These are phyloP conservation scores for Phytophthora europaea DNA, from an alignment of 352 stramenopile species.

Conservation along the genomic window DNA sequence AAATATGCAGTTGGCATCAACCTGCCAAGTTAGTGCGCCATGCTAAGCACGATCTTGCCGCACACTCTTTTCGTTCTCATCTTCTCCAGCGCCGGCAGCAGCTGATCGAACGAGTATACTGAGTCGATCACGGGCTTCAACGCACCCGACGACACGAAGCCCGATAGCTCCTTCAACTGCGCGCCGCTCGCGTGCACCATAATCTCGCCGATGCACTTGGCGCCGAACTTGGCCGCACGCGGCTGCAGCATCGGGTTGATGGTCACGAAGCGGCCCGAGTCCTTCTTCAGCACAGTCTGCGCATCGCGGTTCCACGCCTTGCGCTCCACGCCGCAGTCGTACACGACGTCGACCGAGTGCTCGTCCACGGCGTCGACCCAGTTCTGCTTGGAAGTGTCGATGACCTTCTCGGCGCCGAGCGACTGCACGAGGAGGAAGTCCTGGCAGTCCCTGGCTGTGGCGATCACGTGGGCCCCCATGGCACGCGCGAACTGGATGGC, in stretches of 20 bases:
- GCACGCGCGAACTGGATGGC: conserved; percentile 74
- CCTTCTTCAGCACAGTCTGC: conserved; percentile 44
- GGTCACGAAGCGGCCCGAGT: conserved; percentile 38
- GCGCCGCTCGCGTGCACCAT: conserved; percentile 32
- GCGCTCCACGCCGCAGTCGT: conserved; percentile 49
- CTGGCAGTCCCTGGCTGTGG: conserved; percentile 66
- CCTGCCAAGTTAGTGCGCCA: not conserved
- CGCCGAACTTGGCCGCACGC: conserved; percentile 49
- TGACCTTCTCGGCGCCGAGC: conserved; percentile 55
- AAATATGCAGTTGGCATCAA: not conserved
- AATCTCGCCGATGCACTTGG: conserved; percentile 40
- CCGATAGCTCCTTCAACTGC: conserved; percentile 51
- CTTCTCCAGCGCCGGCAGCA: conserved; percentile 48
- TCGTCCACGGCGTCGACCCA: conserved; percentile 43
- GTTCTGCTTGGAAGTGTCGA: conserved; percentile 66
- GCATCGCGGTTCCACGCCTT: conserved; percentile 40
- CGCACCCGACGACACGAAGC: conserved; percentile 37
- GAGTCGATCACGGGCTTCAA: conserved; percentile 48
- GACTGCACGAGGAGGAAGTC: conserved; percentile 65
- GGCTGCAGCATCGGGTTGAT: conserved; percentile 46
- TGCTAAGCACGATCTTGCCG: conserved; percentile 63
- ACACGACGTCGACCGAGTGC: conserved; percentile 50
- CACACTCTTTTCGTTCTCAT: conserved; percentile 47
- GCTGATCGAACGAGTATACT: conserved; percentile 53
- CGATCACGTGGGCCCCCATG: conserved; percentile 57